Percentiles rank a stretch among this genome's conserved stretches.
Evolutionary conservation across 495 filamentous ascomycete species (phyloP).

Genomic region (Bacidia rubella): DNA sequence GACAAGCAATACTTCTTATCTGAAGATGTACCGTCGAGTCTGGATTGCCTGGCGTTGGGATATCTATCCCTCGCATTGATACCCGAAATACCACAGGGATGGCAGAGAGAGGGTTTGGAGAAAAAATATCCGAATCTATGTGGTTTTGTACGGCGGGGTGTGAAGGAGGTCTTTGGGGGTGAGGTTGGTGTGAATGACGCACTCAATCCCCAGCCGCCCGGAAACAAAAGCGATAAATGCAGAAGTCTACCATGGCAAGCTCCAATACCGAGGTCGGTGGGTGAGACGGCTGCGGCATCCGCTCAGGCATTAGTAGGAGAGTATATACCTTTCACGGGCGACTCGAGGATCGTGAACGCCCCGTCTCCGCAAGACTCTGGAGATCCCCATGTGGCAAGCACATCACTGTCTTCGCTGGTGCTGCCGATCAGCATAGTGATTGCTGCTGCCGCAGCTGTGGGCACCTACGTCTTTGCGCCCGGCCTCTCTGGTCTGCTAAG

Average conservation of each 20-base stretch:
- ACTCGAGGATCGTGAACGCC: not conserved
- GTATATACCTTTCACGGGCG: not conserved
- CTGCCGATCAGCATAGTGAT: not conserved
- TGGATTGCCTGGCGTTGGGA: constrained; percentile 68
- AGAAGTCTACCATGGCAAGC: not conserved
- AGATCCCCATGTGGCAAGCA: not conserved
- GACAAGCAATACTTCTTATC: constrained; percentile 38
- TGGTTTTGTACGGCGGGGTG: constrained; percentile 39
- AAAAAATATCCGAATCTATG: constrained; percentile 39
- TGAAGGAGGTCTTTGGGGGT: constrained; percentile 28
- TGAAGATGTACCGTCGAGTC: constrained; percentile 35
- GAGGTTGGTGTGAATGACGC: not conserved
- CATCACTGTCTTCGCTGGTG: not conserved
- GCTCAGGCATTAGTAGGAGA: not conserved
- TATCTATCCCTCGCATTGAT: constrained; percentile 64
- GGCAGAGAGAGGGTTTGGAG: constrained; percentile 51
- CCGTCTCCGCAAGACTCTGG: not conserved
- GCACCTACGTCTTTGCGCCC: not conserved
- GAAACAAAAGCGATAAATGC: not conserved
- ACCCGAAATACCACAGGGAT: constrained; percentile 55
- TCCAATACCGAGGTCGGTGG: not conserved
- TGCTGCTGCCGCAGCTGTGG: not conserved
- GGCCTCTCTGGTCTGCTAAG: not conserved
- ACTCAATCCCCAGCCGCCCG: not conserved
- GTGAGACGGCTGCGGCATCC: not conserved